Evolutionary conservation across 2,329 filamentous ascomycete genomes (phyloP), one percentile per base, ranked within the genome.

Genomic region (Sporothrix variecibatus): DNA sequence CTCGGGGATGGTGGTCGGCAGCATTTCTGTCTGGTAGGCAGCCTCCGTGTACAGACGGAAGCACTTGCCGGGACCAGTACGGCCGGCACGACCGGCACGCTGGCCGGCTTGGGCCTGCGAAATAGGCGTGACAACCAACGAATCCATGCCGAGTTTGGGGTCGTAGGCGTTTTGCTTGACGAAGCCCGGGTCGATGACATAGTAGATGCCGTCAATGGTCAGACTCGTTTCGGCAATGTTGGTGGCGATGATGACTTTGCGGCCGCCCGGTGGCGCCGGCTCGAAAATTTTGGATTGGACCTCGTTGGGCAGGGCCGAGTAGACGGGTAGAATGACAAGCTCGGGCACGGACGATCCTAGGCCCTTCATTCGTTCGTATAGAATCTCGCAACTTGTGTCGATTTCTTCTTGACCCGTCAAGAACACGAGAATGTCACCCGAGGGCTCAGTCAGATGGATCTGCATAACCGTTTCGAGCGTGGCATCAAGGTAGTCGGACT

Each of bases 221-320:
- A 99, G 96, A 72, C 94, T 97, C 0, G 96, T 99, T 81, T 99
- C 96, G 0, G 96, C 96, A 79, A 99, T 99, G 79, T 99, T 99
- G 49, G 96, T 99, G 1, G 96, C 96, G 80, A 99, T 97, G 75
- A 99, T 94, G 1, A 98, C 94, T 82, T 99, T 99, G 73, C 96
- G 89, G 72, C 89, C 91, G 20, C 95, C 95, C 0, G 91, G 87
- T 0, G 95, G 94, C 0, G 96, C 93, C 1, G 95, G 95, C 40
- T 99, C 96, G 80, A 99, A 99, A 76, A 99, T 98, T 74, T 90
- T 90, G 78, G 92, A 96, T 80, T 98, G 95, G 86, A 97, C 95
- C 82, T 99, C 97, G 76, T 91, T 94, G 0, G 96, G 96, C 34
- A 99, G 87, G 0, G 94, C 93, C 74, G 95, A 95, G 80, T 99